These are phyloP conservation scores for Thermothielavioides terrestris DNA, from an alignment of 495 filamentous ascomycete species.

Conservation along the genomic window DNA sequence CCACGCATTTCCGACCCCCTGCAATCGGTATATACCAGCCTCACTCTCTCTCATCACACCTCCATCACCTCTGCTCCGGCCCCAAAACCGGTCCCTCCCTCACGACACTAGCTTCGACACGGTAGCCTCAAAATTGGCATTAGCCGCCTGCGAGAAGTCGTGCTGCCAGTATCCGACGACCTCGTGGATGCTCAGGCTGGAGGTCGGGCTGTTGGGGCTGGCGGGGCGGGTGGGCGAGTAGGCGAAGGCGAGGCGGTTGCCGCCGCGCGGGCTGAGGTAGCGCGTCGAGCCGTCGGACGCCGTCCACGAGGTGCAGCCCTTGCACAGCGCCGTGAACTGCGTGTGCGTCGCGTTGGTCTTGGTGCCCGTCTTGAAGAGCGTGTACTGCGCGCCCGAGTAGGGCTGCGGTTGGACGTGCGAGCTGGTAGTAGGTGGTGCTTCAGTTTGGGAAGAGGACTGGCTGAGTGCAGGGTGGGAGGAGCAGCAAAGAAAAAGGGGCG, in stretches of 20 bases:
- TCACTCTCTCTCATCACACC: neutral
- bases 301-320: conserved; percentile 33
- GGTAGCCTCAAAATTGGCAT: conserved; percentile 28
- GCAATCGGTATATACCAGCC: neutral
- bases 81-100: too few relatives aligned
- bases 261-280: conserved; percentile 27
- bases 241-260: conserved; percentile 38
- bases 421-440: conserved; percentile 14
- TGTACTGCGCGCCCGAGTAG: conserved; percentile 24
- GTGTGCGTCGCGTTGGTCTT: conserved; percentile 37
- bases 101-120: conserved; percentile 17
- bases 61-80: too few relatives aligned
- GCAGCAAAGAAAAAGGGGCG: neutral
- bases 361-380: conserved; percentile 28
- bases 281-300: conserved; percentile 18
- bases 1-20: too few relatives aligned
- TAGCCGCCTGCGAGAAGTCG: conserved; percentile 31
- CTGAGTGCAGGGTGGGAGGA: too few relatives aligned
- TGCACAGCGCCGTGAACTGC: conserved; percentile 37
- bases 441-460: too few relatives aligned
- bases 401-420: conserved; percentile 23
- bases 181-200: conserved; percentile 30
- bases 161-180: conserved; percentile 37
- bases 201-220: conserved; percentile 25
- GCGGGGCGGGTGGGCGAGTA: conserved; percentile 27